Evolutionary conservation across 1,284 basidiomycete genomes (phyloP).

Genomic region (Leccinum fuscescens): DNA sequence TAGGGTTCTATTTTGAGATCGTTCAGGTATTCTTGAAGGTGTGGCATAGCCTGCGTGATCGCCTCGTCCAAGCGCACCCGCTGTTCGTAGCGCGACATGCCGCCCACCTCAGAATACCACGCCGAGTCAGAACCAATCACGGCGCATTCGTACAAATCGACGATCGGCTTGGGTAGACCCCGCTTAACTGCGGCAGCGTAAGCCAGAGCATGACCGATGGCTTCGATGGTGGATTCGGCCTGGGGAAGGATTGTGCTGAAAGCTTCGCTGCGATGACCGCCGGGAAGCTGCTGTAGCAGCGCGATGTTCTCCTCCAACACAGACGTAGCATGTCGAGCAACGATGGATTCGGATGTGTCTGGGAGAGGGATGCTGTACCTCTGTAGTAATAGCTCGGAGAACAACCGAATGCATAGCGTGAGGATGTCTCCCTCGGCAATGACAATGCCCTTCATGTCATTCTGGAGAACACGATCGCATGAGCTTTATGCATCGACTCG

Average conservation of each 20-base stretch:
- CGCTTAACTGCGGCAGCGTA: conserved; percentile 46
- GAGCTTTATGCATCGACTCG: no score
- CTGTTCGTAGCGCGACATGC: conserved; percentile 42
- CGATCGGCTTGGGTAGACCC: conserved; percentile 43
- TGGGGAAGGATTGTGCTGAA: conserved; percentile 47
- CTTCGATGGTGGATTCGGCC: conserved; percentile 45
- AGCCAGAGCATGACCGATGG: conserved; percentile 52
- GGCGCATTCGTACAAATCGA: conserved; percentile 53
- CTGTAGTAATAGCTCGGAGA: conserved; percentile 48
- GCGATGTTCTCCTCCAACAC: conserved; percentile 44
- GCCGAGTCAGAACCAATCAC: conserved; percentile 49
- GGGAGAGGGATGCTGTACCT: conserved; percentile 45
- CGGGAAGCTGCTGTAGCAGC: conserved; percentile 35
- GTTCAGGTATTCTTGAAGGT: conserved; percentile 40
- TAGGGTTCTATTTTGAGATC: conserved; percentile 46
- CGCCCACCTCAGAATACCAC: conserved; percentile 51
- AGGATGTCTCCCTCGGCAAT: conserved; percentile 32
- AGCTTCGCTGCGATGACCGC: conserved; percentile 43
- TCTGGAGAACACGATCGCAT: no score
- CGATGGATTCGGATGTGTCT: conserved; percentile 40
- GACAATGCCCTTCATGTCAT: no score
- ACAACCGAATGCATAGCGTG: conserved; percentile 51
- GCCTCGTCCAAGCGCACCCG: conserved; percentile 45
- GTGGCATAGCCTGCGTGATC: conserved; percentile 42
- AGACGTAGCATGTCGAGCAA: conserved; percentile 44